Evolutionary conservation across 306 rosid species (phyloP), one percentile per base, ranked within the genome.

Genomic region (Cyamopsis tetragonoloba): DNA sequence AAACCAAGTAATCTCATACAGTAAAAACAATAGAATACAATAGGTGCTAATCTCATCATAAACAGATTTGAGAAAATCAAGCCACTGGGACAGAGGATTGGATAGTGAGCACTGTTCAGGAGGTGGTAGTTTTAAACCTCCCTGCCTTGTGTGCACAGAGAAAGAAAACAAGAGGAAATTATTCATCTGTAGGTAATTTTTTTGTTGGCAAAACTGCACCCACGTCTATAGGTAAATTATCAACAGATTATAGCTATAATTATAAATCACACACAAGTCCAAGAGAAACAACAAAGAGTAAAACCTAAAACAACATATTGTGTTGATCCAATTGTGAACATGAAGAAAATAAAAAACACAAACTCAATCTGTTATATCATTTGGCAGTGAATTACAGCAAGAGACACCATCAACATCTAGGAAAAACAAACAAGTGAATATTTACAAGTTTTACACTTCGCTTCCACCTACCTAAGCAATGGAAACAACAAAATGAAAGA

Each of bases 1-100:
- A n/a, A n/a, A 46, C 34, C n/a, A 73, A 24, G 55, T 13, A 46
- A 67, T 54, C 13, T 30, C 30, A 55, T 38, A 2, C 17, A 18
- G 18, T 13, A 42, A 24, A 48, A 60, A 55, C 48, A 71, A 56
- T 30, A 55, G 67, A 35, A 41, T 62, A 31, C n/a, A 44, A 59
- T 34, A 58, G 42, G 27, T 22, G 2, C 5, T 38, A 44, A 31
- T 58, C 61, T 38, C 30, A 50, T 62, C 13, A 56, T 13, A 19
- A 48, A 35, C 41, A 32, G 7, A 64, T 6, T 47, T 9, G 37
- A 39, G 34, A 48, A 62, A 58, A 77, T 43, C 9, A 62, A 18
- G 64, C 55, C 43, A 35, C 24, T 37, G 37, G 22, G 50, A 23
- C 5, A 46, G 1, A 10, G 23, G 12, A 13, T 23, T 35, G 17